Evolutionary conservation across 164 flowering plant genomes (phyloP), one percentile per base, ranked within the genome.

Genomic region (Cinnamomum chago): DNA sequence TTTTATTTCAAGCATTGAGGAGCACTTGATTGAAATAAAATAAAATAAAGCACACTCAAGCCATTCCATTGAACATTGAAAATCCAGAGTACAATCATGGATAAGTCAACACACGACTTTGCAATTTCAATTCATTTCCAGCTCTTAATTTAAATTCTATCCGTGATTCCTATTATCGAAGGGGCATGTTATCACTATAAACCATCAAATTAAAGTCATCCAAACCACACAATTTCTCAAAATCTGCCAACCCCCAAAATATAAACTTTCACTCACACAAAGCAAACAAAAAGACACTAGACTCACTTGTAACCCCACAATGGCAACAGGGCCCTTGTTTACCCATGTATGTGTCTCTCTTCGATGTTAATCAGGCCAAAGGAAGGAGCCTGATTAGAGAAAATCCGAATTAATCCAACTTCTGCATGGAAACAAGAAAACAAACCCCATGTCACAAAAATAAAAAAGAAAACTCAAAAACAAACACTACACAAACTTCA

Each of bases 231-330:
- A 24, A 24, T 9, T 64, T 14, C 28, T 22, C 67, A 23, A 64
- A 64, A 64, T 25, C 22, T 9, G 15, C 64, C 64, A 60, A 60
- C 23, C n/a, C n/a, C 67, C 33, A 22, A 64, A 64, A 55, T 5
- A 55, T 17, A 14, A 64, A 25, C 17, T 64, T 55, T 64, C 23
- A 23, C 64, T 60, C n/a, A 60, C 64, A 60, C 9, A 7, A 60
- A n/a, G 23, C 64, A 60, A 64, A 64, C 67, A 64, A 11, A 64
- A 23, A 2, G 17, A 25, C 5, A 13, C 17, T 25, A 24, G 24
- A 23, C 67, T 64, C 67, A 64, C 67, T 64, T 64, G 67, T 64
- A 64, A 64, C 67, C 67, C 67, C 67, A 64, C 67, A 64, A 24
- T 64, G 67, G 67, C 67, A 64, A 25, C 67, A 64, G 23, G 67